phyloP scores from a whole-genome alignment of 257 asterid genomes.

The Voacanga thouarsii region DNA sequence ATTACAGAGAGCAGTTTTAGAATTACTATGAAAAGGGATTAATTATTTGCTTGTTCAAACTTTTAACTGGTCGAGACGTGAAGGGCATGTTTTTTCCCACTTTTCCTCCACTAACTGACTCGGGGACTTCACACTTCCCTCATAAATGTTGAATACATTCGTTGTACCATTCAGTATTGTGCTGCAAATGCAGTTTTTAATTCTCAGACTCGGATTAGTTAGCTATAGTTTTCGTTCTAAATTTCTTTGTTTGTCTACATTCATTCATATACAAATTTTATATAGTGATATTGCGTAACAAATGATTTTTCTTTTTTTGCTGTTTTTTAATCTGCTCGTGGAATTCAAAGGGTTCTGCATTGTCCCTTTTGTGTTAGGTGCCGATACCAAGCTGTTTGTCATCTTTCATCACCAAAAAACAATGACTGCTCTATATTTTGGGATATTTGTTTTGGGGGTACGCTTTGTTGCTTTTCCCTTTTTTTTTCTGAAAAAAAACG shows the following conservation, averaged over 20 bases:
- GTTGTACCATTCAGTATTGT: too few relatives aligned
- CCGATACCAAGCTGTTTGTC: not conserved
- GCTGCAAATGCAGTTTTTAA: too few relatives aligned
- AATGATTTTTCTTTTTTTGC: too few relatives aligned
- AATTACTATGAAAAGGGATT: not conserved
- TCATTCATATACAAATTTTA: too few relatives aligned
- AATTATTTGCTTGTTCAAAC: not conserved
- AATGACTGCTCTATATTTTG: not conserved
- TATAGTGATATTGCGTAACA: too few relatives aligned
- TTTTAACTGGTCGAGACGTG: slow-evolving; percentile 18
- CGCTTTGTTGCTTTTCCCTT: not conserved
- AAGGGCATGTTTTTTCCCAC: slow-evolving; percentile 26
- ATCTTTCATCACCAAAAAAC: not conserved
- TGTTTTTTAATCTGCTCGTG: not conserved
- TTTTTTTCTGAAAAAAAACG: not conserved
- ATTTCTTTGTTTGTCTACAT: too few relatives aligned
- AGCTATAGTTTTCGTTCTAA: too few relatives aligned
- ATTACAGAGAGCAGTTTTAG: not conserved
- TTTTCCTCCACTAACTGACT: slow-evolving; percentile 26
- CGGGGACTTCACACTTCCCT: too few relatives aligned
- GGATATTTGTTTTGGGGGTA: too few relatives aligned
- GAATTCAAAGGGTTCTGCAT: not conserved
- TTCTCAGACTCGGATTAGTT: too few relatives aligned
- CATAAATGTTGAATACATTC: too few relatives aligned
- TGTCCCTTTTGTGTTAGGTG: not conserved